Evolutionary conservation across 208 protist genomes (phyloP), one percentile per base, ranked within the genome.

Genomic region (Angomonas desouzai): DNA sequence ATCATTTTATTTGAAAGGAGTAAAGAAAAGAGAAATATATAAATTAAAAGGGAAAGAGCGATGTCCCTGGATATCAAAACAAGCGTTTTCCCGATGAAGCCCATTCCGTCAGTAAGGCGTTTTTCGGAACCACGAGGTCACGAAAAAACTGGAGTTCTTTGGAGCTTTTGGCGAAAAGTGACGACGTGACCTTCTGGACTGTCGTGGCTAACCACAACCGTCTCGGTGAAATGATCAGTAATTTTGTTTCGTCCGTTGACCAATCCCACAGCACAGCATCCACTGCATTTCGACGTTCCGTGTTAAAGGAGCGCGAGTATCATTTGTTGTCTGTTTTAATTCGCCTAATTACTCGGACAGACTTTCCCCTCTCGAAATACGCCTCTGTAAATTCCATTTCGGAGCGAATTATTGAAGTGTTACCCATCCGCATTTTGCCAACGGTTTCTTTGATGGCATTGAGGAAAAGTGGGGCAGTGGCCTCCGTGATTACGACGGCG

Each of bases 131-230:
- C 10, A 77, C 74, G 86, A 91, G 56, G 70, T 83, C 22, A 78
- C 79, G 90, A 25, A 84, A 81, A 63, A 72, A 76, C 13, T 94
- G 89, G 89, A 57, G 48, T 28, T 60, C 76, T 38, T 25, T 92
- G 11, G 34, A 66, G 45, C 72, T 83, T n/a, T 64, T 93, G 2
- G 70, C 85, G 0, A 62, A 80, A 2, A 81, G 70, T 1, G 89
- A 95, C 55, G 81, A 95, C 57, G 57, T 85, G 10, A 90, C 85
- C 0, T 91, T 95, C 55, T 95, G 89, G 89, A 93, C 81, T 10
- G 74, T 92, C 30, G 36, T 89, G 3, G 68, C 79, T 0, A 76
- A 90, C 59, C 83, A 95, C 64, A 64, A 67, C 6, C 64, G 57
- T 20, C 48, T 95, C 7, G 16, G 74, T 11, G 36, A 70, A 20